Base-by-base conservation (phyloP, 2,329 filamentous ascomycete genomes). In the Sarocladium brachiariae region DNA sequence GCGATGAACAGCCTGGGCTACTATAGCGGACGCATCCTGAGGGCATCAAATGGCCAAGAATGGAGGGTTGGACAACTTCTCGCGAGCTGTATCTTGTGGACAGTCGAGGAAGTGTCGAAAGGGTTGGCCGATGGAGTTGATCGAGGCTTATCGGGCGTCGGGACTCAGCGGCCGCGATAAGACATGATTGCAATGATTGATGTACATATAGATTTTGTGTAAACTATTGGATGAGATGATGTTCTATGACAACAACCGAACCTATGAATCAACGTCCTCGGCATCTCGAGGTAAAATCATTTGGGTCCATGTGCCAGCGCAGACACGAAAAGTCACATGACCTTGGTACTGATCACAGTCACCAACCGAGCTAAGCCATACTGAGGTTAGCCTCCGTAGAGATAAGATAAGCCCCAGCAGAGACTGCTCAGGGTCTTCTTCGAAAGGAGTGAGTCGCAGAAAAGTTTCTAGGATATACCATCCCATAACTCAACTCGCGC, bases 91-190 rank as follows among this genome's bases (percentile, higher is more conserved):
- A 73, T 76, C 2, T 62, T 75, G 2, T 89, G 84, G 80, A 76
- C 81, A 58, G 64, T 86, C 1, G 75, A 83, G 54, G 78, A 81
- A 18, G 68, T 89, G 48, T 75, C 80, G 2, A 83, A 81, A 13
- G 86, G 86, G 0, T 69, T 89, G 37, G 80, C 81, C 57, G 82
- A 88, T 57, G 83, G 86, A 5, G 69, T 76, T 73, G 67, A 70
- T 16, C 64, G 66, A 52, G 65, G 65, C 8, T 54, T 67, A 14
- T 59, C 61, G 2, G 61, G 57, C 16, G 54, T 60, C 35, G 55
- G 59, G 24, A 51, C 57, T 2, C 46, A 37, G 18, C 21, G 21
- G 16, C 21, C 27, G 19, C 27, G 21, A 35, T 35, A 31, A 49
- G 5, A 18, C 27, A 13, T 30, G 19, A n/a, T n/a, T 16, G n/a